These are phyloP conservation scores for Pyricularia pennisetigena DNA, from an alignment of 2,329 filamentous ascomycete genomes.

Conservation along the genomic window DNA sequence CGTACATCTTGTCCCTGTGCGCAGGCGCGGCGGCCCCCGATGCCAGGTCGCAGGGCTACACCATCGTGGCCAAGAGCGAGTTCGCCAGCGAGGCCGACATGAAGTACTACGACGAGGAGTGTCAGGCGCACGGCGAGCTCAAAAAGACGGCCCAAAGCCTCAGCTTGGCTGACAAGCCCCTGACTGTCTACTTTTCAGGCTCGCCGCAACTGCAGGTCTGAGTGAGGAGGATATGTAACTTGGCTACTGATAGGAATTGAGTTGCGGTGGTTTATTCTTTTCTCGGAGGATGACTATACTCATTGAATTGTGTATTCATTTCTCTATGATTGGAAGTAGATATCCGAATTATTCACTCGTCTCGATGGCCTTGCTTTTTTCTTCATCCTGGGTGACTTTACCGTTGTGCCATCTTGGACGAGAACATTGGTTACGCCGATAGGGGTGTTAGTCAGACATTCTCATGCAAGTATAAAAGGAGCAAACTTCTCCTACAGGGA, in stretches of 20 bases:
- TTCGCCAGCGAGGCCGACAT: slow-evolving; percentile 59
- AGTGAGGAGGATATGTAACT: not conserved
- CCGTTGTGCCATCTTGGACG: not conserved
- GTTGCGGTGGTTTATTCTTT: not conserved
- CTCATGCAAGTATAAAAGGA: not conserved
- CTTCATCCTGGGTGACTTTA: not conserved
- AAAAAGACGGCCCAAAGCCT: slow-evolving; percentile 24
- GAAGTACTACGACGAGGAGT: slow-evolving; percentile 55
- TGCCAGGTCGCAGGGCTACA: slow-evolving; percentile 54
- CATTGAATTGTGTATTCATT: not conserved
- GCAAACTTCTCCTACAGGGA: not conserved
- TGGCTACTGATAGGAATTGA: not conserved
- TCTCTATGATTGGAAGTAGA: not conserved
- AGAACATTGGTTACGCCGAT: not conserved
- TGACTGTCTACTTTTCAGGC: slow-evolving; percentile 9
- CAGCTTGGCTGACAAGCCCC: slow-evolving; percentile 19
- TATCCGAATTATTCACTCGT: not conserved
- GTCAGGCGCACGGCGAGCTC: slow-evolving; percentile 30
- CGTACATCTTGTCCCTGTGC: slow-evolving; percentile 53
- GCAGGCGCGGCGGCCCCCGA: slow-evolving; percentile 40
- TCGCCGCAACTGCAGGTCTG: slow-evolving; percentile 1
- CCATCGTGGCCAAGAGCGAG: slow-evolving; percentile 49
- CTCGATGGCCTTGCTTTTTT: not conserved
- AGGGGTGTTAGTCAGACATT: not conserved
- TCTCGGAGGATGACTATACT: not conserved